Conservation (phyloP, 768 basidiomycete genomes). For the Melanogaster broomeanus region DNA sequence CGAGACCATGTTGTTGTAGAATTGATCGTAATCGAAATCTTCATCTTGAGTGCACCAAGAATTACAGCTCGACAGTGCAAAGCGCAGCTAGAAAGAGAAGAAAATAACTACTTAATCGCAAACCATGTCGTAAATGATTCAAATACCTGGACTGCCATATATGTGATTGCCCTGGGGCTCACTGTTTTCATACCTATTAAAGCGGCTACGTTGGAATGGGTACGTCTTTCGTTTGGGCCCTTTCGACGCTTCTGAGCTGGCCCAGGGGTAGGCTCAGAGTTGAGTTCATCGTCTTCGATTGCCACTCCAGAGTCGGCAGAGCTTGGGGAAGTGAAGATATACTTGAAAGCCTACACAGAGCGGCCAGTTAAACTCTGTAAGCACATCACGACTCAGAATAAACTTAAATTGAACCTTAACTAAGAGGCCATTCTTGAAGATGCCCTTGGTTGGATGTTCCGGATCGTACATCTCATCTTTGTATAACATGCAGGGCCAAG, state of each 20-base stretch:
- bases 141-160: constrained; percentile 26
- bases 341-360: constrained; percentile 14
- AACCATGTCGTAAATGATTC: background rate
- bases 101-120: too few species aligned
- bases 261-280: background rate
- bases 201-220: constrained; percentile 3
- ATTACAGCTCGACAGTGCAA: constrained; percentile 9
- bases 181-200: constrained; percentile 11
- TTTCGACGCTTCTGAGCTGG: background rate
- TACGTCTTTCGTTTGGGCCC: constrained; percentile 3
- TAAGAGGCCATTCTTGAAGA: constrained; percentile 15
- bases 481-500: constrained; percentile 22
- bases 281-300: background rate
- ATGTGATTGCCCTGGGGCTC: constrained; percentile 20
- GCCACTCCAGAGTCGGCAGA: constrained; percentile 5
- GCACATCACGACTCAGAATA: too few species aligned
- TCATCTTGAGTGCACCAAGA: constrained; percentile 8
- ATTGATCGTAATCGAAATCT: constrained; percentile 10
- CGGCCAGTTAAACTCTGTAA: background rate
- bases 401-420: constrained; percentile 12
- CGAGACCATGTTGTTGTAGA: constrained; percentile 12
- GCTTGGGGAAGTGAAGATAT: constrained; percentile 22
- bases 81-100: constrained; percentile 8
- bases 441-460: constrained; percentile 11
- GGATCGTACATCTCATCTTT: constrained; percentile 3